Base-by-base conservation (phyloP, 257 asterid species). In the Solanum microdontum region DNA sequence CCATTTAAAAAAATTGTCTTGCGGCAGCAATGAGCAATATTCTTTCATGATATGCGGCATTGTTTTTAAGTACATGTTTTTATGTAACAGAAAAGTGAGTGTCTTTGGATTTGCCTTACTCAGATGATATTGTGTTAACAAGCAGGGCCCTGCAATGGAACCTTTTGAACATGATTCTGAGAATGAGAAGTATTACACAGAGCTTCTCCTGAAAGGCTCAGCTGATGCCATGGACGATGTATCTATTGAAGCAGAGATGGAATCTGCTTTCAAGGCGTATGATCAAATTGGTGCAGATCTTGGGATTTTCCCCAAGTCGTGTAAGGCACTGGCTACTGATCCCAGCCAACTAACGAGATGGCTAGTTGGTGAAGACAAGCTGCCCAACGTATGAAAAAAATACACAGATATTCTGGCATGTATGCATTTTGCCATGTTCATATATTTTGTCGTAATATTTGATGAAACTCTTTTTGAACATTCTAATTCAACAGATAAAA, bases 271-370 rank as follows among this genome's bases (percentile, higher is more conserved):
- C 87, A 89, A 85, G 77, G 93, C 90, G 83, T 93, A 85, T 83
- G 90, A 92, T 40, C 93, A 83, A 45, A 92, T 92, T 14, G 92
- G 98, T 77, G 86, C 90, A 48, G 95, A 97, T 90, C 99, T 97
- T 30, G 98, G 99, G 90, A 92, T 97, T 66, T 91, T 97, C 90
- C 98, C 98, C 21, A 95, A 93, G 90, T 92, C 98, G 4, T 97
- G 96, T 90, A 93, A 91, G 45, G 92, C 96, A 82, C 86, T 92
- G 82, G 97, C 96, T 68, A 77, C 87, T 8, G 99, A 97, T 86
- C 98, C 99, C 7, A 95, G 99, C 94, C 99, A 94, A 91, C 89
- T 95, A 85, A 97, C 99, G 8, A 89, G 98, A 86, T 97, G 98
- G 99, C 91, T 97, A 75, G 91, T 95, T 51, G 99, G 99, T 40